Evolutionary conservation across 768 basidiomycete species (phyloP).

Genomic region (Podaxis sp.): DNA sequence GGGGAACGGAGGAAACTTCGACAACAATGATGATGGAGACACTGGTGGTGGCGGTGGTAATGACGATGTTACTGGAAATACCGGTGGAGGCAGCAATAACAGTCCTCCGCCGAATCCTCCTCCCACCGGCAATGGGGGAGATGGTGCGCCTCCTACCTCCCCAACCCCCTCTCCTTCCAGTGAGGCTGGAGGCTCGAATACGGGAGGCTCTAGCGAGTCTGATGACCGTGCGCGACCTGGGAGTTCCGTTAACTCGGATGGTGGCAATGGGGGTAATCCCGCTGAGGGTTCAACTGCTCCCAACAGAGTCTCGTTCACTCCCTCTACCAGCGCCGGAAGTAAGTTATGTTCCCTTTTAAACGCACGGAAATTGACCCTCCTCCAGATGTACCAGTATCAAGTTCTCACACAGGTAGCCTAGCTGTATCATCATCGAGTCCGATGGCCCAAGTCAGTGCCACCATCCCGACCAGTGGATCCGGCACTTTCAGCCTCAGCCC

Average conservation of each 20-base stretch:
- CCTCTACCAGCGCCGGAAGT: neutral
- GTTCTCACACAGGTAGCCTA: no score
- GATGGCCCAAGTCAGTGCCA: neutral
- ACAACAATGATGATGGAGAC: neutral
- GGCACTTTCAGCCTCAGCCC: neutral
- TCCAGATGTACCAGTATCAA: neutral
- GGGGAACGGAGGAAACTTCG: no score
- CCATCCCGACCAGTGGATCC: neutral
- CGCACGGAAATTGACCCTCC: neutral
- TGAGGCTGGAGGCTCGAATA: neutral
- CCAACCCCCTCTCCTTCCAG: neutral
- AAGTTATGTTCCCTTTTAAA: neutral
- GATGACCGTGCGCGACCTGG: neutral
- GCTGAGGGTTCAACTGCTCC: neutral
- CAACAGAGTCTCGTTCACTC: neutral
- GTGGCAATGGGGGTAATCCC: neutral
- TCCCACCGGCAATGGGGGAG: no score
- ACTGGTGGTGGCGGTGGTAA: neutral
- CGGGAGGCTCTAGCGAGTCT: neutral
- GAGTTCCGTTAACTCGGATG: neutral
- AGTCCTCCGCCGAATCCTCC: neutral
- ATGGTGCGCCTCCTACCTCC: neutral
- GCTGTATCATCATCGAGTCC: neutral
- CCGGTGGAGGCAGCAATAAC: neutral
- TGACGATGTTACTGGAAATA: slow-evolving; percentile 7